phyloP scores from a whole-genome alignment of 768 basidiomycete genomes.

The Hericium erinaceus region DNA sequence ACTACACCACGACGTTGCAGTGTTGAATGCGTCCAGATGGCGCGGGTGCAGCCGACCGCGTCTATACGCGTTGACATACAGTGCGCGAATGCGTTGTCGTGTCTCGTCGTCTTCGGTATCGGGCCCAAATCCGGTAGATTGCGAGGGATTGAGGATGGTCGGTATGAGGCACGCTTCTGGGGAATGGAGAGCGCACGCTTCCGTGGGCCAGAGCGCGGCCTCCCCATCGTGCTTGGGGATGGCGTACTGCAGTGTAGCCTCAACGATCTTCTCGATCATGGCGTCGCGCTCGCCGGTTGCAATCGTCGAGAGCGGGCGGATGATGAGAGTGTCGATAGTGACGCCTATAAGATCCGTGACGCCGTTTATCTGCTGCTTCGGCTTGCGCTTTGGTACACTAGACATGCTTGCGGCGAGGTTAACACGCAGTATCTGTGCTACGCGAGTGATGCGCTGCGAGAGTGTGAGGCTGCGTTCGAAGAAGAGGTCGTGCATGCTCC shows the following conservation, averaged over 20 bases:
- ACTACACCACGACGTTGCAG: conserved; percentile 60
- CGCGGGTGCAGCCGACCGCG: conserved; percentile 46
- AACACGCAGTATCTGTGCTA: conserved; percentile 46
- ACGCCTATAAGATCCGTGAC: conserved; percentile 74
- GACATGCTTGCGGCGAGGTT: conserved; percentile 41
- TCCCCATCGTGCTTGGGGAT: conserved; percentile 50
- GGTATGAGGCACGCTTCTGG: conserved; percentile 47
- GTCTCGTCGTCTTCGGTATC: conserved; percentile 4
- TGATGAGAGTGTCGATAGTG: conserved; percentile 51
- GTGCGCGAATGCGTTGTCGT: conserved; percentile 27
- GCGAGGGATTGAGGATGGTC: conserved; percentile 39
- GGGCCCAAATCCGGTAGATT: conserved; percentile 1
- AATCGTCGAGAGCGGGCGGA: conserved; percentile 36
- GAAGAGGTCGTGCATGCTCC: conserved; percentile 45
- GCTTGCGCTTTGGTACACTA: conserved; percentile 28
- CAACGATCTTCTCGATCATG: conserved; percentile 61
- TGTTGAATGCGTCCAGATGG: conserved; percentile 49
- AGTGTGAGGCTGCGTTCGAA: conserved; percentile 53
- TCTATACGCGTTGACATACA: conserved; percentile 59
- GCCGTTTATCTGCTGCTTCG: conserved; percentile 49
- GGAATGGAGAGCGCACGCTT: conserved; percentile 54
- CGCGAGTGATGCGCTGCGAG: conserved; percentile 57
- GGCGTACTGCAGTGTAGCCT: conserved; percentile 70
- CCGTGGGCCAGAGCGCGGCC: conserved; percentile 41
- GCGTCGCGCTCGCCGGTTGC: conserved; percentile 54